These are phyloP conservation scores for Quercus parvula DNA, from an alignment of 306 rosid species.

Conservation along the genomic window DNA sequence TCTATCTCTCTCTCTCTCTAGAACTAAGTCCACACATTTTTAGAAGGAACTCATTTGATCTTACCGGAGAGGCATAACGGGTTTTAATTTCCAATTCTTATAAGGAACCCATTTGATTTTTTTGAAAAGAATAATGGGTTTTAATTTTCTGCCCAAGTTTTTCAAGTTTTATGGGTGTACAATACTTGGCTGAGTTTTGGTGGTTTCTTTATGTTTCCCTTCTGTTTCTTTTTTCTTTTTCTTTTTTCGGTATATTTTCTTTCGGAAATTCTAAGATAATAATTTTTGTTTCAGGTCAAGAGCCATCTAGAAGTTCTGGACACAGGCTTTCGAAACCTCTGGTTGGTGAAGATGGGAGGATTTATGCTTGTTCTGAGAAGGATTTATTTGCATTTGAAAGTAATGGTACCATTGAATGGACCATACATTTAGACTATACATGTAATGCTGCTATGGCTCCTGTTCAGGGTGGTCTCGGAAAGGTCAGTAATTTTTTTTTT, in stretches of 20 bases:
- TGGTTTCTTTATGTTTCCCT: neutral
- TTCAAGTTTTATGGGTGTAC: neutral
- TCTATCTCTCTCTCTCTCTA: neutral
- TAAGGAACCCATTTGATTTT: neutral
- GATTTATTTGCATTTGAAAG: constrained; percentile 56
- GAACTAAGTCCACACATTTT: neutral
- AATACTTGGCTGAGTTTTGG: neutral
- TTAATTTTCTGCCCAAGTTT: neutral
- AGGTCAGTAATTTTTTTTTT: constrained; percentile 29
- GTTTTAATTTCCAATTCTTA: neutral
- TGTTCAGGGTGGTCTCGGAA: constrained; percentile 52
- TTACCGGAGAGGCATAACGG: neutral
- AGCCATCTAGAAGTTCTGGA: constrained; percentile 2
- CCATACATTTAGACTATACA: constrained; percentile 45
- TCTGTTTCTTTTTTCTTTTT: too few relatives aligned
- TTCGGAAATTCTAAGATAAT: too few relatives aligned
- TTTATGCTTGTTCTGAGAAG: constrained; percentile 53
- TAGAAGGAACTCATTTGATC: neutral
- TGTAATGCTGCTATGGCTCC: constrained; percentile 48
- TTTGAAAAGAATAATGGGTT: neutral
- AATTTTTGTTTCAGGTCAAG: constrained; percentile 11
- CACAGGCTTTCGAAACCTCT: constrained; percentile 57
- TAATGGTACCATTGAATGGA: constrained; percentile 68
- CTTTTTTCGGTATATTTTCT: too few relatives aligned
- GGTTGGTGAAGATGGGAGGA: constrained; percentile 53